phyloP scores from a whole-genome alignment of 202 grass and related monocot species.

The Digitaria exilis region DNA sequence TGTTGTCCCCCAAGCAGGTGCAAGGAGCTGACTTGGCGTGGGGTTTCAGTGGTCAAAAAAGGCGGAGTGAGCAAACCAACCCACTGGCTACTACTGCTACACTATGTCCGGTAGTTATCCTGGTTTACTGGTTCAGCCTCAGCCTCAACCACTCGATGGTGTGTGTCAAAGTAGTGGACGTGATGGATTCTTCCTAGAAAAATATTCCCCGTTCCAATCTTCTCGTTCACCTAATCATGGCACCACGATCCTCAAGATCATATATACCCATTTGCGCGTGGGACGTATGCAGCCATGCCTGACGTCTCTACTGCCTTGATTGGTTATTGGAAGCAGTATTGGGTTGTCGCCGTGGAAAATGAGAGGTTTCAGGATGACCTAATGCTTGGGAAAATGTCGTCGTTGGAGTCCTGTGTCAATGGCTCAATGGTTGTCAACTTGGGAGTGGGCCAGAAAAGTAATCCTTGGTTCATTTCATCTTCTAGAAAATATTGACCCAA shows the following conservation, averaged over 20 bases:
- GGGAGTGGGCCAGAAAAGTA: neutral
- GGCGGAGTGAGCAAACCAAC: conserved; percentile 29
- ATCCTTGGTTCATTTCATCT: neutral
- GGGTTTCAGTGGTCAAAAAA: conserved; percentile 26
- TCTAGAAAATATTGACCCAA: neutral
- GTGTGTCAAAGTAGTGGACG: conserved; percentile 33
- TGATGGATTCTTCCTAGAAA: neutral
- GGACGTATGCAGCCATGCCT: neutral
- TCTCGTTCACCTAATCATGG: conserved; percentile 31
- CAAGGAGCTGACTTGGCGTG: neutral
- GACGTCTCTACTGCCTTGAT: neutral
- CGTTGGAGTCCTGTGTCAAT: neutral
- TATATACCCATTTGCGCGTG: neutral
- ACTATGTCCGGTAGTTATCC: neutral
- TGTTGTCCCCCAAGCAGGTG: neutral
- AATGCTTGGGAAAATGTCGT: neutral
- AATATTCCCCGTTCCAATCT: neutral
- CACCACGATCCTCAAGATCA: neutral
- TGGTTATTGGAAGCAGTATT: neutral
- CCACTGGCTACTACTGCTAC: neutral
- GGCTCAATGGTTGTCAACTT: neutral
- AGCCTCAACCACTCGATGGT: neutral
- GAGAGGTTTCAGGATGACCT: neutral
- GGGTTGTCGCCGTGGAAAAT: neutral
- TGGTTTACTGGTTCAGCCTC: conserved; percentile 4